phyloP scores from a whole-genome alignment of 2,329 filamentous ascomycete species.

The Colletotrichum nymphaeae region DNA sequence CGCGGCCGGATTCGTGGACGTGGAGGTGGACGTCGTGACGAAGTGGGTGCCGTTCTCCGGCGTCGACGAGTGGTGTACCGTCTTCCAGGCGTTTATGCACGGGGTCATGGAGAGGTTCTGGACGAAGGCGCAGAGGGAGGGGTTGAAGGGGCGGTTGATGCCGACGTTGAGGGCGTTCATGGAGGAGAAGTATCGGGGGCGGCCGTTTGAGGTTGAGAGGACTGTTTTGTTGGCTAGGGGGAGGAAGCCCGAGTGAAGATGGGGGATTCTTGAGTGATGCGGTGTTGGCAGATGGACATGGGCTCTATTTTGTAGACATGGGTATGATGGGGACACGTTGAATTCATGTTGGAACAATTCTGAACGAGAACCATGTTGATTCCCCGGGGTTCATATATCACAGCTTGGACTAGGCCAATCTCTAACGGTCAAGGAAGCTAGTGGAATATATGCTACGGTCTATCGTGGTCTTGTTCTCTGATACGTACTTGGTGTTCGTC shows the following conservation, averaged over 20 bases:
- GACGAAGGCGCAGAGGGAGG: constrained; percentile 12
- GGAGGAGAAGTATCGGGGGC: constrained; percentile 8
- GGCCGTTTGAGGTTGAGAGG: constrained; percentile 7
- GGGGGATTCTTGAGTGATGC: neutral
- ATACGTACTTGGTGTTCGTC: too few species aligned
- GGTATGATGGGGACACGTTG: too few species aligned
- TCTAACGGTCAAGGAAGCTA: too few species aligned
- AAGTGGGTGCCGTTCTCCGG: neutral
- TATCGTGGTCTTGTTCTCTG: too few species aligned
- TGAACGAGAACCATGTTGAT: too few species aligned
- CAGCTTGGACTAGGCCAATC: too few species aligned
- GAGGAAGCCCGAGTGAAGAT: constrained; percentile 3
- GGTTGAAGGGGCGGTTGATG: constrained; percentile 2
- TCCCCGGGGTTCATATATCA: too few species aligned
- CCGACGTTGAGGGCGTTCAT: neutral
- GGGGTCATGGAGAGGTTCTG: constrained; percentile 9
- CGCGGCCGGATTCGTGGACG: constrained; percentile 13
- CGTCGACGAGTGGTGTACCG: constrained; percentile 4
- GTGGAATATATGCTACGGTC: too few species aligned
- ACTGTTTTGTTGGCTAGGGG: constrained; percentile 11
- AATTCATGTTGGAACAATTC: too few species aligned
- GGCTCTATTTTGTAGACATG: too few species aligned
- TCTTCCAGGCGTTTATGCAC: constrained; percentile 8
- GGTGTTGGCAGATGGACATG: neutral
- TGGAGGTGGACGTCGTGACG: constrained; percentile 12